Evolutionary conservation across 805 yeast species (phyloP), one percentile per base, ranked within the genome.

Genomic region (Saccharomycopsis schoenii): DNA sequence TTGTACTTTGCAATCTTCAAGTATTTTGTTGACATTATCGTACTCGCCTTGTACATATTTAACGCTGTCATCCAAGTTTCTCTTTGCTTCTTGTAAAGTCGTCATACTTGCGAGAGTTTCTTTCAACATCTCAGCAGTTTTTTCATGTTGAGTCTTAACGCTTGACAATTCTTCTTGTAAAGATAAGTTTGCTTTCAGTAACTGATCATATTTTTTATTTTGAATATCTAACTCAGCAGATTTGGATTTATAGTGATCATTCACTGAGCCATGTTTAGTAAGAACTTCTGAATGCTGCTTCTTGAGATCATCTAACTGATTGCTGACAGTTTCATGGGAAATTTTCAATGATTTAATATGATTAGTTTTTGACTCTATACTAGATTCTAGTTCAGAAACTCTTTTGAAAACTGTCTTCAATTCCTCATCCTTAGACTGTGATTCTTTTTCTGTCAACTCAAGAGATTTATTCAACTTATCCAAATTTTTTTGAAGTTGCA

Each of bases 1-100:
- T 39, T 29, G 15, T 12, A 3, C 9, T 14, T 56, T 42, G 37
- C 24, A 11, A 2, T 51, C 52, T 1, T 43, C 57, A 19, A 41
- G 14, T 29, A 51, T 10, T 24, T 39, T 43, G 39, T 52, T 36
- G 15, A 40, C 19, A 51, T 21, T 24, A 12, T 15, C 14, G 21
- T 51, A 6, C 10, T 24, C 25, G 14, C 54, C 14, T 29, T 25
- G 29, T 34, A 59, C 17, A n/a, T 58, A 58, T 19, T 42, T 67
- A 29, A 66, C 43, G 19, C 66, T 68, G 3, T 58, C 58, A 42
- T 72, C 65, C 55, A 68, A 63, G 3, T 62, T 61, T 12, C 58
- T 41, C 42, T 69, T 67, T 47, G 65, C 65, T n/a, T 64, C 66
- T 40, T 62, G 66, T 36, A 61, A 55, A 42, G 65, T 58, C 17